Evolutionary conservation across 306 rosid species (phyloP).

Genomic region (Begonia peltatifolia): DNA sequence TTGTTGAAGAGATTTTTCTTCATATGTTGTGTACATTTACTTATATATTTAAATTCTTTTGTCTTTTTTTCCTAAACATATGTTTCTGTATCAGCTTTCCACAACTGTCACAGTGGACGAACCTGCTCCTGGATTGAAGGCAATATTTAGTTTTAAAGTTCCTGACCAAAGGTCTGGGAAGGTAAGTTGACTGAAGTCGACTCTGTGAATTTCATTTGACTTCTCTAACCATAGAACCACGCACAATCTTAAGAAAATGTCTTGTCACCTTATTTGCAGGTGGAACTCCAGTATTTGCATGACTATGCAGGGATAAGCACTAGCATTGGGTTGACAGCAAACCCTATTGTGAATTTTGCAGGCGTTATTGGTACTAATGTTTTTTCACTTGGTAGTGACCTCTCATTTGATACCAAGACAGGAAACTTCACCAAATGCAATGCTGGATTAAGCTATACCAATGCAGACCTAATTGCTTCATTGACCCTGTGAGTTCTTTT

Average conservation of each 20-base stretch:
- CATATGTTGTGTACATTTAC: no score
- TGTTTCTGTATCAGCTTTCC: conserved; percentile 34
- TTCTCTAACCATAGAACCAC: no score
- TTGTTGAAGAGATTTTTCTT: background rate
- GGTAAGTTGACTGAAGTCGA: conserved; percentile 26
- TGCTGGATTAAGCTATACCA: conserved; percentile 53
- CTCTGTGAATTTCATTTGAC: background rate
- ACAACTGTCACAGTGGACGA: conserved; percentile 62
- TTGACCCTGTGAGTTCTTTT: conserved; percentile 48
- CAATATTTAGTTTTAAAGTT: conserved; percentile 56
- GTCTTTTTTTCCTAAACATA: conserved; percentile 1
- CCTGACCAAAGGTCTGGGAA: conserved; percentile 92
- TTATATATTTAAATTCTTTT: no score
- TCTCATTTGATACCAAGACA: conserved; percentile 55
- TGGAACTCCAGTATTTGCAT: conserved; percentile 66
- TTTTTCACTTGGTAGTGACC: conserved; percentile 57
- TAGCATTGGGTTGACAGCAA: conserved; percentile 74
- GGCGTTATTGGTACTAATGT: conserved; percentile 59
- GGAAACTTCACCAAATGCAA: conserved; percentile 57
- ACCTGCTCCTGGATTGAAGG: conserved; percentile 71
- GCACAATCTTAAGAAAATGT: background rate
- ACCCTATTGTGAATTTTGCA: conserved; percentile 69
- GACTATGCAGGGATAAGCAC: conserved; percentile 72
- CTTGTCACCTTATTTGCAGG: conserved; percentile 33
- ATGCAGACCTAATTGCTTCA: conserved; percentile 53